These are phyloP conservation scores for Acacia pycnantha DNA, from an alignment of 331 rosid genomes.

Conservation along the genomic window DNA sequence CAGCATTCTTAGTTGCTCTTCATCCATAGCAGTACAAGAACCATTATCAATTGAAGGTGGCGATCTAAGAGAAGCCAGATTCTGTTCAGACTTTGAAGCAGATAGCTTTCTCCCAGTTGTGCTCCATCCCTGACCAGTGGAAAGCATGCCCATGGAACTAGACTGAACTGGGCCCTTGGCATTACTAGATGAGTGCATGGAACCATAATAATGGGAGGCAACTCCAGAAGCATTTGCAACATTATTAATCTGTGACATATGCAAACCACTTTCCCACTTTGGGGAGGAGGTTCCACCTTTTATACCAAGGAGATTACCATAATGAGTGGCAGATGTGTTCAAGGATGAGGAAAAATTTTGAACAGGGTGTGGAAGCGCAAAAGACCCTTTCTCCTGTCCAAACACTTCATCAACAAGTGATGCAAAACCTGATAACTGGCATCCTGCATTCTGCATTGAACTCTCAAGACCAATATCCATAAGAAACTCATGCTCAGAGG, in stretches of 20 bases:
- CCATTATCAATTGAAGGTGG: constrained; percentile 63
- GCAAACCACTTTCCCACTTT: constrained; percentile 82
- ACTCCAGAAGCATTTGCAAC: constrained; percentile 43
- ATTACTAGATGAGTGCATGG: constrained; percentile 58
- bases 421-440: constrained; percentile 77
- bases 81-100: constrained; percentile 95
- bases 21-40: constrained; percentile 65
- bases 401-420: constrained; percentile 95
- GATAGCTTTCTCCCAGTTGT: constrained; percentile 54
- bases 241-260: constrained; percentile 56
- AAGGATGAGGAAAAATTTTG: constrained; percentile 54
- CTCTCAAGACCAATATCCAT: constrained; percentile 55
- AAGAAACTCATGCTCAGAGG: constrained; percentile 57
- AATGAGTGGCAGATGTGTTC: constrained; percentile 61
- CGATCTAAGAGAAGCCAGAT: constrained; percentile 80
- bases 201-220: constrained; percentile 54
- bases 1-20: constrained; percentile 65
- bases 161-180: constrained; percentile 72
- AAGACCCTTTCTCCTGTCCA: constrained; percentile 81
- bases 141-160: constrained; percentile 59
- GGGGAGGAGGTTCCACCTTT: constrained; percentile 76
- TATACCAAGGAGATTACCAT: constrained; percentile 55
- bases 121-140: constrained; percentile 69
- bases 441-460: constrained; percentile 58
- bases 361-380: constrained; percentile 47